A percentile compares a stretch with the other conserved stretches of the same genome.
Evolutionary conservation across 257 asterid genomes (phyloP).

Genomic region (Fraxinus excelsior): DNA sequence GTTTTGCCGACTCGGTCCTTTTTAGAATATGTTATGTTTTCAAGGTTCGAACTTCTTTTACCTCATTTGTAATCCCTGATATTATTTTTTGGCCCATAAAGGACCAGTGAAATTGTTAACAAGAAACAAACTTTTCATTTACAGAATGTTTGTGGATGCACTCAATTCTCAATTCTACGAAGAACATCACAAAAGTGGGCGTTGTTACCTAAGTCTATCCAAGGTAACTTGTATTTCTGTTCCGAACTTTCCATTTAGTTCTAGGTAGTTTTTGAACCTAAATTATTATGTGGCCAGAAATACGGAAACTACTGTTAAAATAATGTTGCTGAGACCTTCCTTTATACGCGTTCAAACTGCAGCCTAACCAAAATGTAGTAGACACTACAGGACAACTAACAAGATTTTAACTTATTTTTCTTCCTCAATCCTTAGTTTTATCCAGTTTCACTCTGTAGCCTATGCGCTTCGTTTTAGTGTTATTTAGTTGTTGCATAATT

Average conservation of each 20-base stretch:
- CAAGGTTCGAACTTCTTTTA: slow-evolving; percentile 57
- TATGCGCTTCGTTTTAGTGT: background rate
- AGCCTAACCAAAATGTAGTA: background rate
- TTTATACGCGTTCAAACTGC: background rate
- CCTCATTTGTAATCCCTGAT: background rate
- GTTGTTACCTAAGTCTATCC: slow-evolving; percentile 67
- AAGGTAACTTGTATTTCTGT: slow-evolving; percentile 47
- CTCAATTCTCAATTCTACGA: slow-evolving; percentile 69
- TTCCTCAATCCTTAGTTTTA: too few relatives aligned
- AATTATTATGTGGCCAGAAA: background rate
- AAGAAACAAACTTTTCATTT: slow-evolving; percentile 9
- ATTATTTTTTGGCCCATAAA: background rate
- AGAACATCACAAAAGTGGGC: slow-evolving; percentile 66
- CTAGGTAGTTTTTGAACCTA: slow-evolving; percentile 4
- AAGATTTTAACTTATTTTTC: background rate
- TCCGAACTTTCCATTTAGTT: background rate
- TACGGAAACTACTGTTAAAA: background rate
- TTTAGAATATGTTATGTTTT: slow-evolving; percentile 89
- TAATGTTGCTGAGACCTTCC: background rate
- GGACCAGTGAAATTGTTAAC: slow-evolving; percentile 2
- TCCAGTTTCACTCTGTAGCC: background rate
- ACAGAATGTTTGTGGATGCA: slow-evolving; percentile 91
- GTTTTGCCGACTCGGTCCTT: slow-evolving; percentile 88
- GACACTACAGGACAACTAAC: background rate
- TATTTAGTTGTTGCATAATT: background rate